Base-by-base conservation (phyloP, 2,329 filamentous ascomycete genomes). In the Neofusicoccum sp. region DNA sequence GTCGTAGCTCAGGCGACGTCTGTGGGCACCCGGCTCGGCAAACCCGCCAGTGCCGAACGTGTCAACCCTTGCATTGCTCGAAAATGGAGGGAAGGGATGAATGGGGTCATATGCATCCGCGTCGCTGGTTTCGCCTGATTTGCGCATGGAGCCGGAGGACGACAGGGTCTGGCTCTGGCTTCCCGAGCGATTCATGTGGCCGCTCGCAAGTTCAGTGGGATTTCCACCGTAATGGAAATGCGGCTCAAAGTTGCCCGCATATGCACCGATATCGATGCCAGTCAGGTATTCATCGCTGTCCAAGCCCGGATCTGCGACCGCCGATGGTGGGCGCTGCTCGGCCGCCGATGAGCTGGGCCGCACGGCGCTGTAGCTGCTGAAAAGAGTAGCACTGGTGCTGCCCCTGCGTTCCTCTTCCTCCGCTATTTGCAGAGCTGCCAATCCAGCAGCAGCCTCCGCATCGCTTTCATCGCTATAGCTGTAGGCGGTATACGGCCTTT, bases 31-130 rank as follows among this genome's bases (percentile, higher is more conserved):
- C 2, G 93, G 93, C 64, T 91, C 86, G 66, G 93, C 88, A 33
- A 97, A 78, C 1, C 95, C 95, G 44, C 94, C 95, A n/a, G 93
- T 97, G 6, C 91, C 93, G 56, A 87, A 90, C 50, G 92, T 93
- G 75, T 98, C 94, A 56, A 97, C 89, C 61, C 90, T 85, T 5
- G 90, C 92, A 61, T 87, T 83, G 12, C 74, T 81, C 61, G 78
- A 79, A 67, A 86, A 82, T 8, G 83, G 80, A 31, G 80, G 78
- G 67, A 89, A 88, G 3, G 85, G 84, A 69, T 86, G 84, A 2
- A 85, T 80, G 12, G 81, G 77, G 64, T 85, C 73, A 54, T 75
- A 75, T 31, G 82, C 81, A 47, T 83, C 80, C 1, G 80, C 72
- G 12, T 80, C 77, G 65, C 76, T 78, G 11, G 77, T 72, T n/a